A percentile compares a stretch with the other conserved stretches of the same genome.
These are phyloP conservation scores for Penicillium bovifimosum DNA, from an alignment of 495 filamentous ascomycete species.

Conservation along the genomic window DNA sequence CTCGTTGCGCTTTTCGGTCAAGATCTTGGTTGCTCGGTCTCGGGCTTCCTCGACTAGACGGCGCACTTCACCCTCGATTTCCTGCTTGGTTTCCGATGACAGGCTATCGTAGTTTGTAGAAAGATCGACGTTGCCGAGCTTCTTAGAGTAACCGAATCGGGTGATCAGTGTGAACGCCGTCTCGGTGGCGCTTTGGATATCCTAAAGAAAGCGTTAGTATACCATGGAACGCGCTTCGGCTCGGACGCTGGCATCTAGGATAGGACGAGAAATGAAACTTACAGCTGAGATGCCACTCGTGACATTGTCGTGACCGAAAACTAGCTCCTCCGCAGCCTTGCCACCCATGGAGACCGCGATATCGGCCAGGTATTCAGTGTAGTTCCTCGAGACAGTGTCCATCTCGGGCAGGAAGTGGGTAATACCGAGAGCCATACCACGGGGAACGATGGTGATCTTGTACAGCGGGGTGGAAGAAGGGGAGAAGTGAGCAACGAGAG, in stretches of 20 bases:
- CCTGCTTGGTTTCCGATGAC: constrained; percentile 74
- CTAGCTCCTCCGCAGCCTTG: constrained; percentile 88
- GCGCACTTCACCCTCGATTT: constrained; percentile 83
- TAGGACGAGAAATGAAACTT: constrained; percentile 28
- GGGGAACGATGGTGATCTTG: constrained; percentile 94
- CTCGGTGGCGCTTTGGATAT: constrained; percentile 73
- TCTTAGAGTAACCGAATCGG: constrained; percentile 78
- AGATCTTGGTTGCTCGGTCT: constrained; percentile 63
- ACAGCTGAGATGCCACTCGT: constrained; percentile 74
- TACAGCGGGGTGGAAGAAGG: constrained; percentile 69
- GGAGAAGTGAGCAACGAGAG: constrained; percentile 79
- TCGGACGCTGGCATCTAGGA: too few species aligned
- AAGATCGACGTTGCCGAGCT: constrained; percentile 85
- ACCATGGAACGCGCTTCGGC: too few species aligned
- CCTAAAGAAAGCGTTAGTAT: constrained; percentile 42
- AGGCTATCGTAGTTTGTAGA: constrained; percentile 69
- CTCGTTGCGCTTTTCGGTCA: constrained; percentile 68
- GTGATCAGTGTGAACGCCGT: constrained; percentile 83
- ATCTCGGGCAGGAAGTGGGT: constrained; percentile 83
- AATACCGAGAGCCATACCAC: constrained; percentile 77
- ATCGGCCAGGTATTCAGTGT: constrained; percentile 59
- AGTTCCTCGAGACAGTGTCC: constrained; percentile 76
- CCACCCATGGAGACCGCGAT: constrained; percentile 87
- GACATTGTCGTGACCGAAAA: constrained; percentile 82
- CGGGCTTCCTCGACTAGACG: constrained; percentile 77